phyloP scores from a whole-genome alignment of 164 flowering plant genomes.

The Paratinospora sagittata region DNA sequence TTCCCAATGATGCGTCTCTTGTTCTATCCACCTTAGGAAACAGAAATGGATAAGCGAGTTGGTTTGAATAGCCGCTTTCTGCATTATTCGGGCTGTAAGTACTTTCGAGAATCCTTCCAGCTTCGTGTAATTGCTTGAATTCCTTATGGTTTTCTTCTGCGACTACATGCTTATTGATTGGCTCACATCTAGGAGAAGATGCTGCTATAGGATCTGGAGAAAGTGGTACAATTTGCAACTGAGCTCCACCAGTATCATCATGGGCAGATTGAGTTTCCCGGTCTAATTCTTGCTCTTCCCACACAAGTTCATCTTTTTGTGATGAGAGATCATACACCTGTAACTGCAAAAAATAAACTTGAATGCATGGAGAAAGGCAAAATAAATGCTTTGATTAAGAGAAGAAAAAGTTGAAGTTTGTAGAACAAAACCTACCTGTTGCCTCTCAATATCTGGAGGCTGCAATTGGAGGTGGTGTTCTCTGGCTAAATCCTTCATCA shows the following conservation, averaged over 20 bases:
- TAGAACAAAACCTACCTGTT: conserved; percentile 12
- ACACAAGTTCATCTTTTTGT: neutral
- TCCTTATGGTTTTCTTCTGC: neutral
- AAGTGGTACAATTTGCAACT: neutral
- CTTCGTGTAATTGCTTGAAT: neutral
- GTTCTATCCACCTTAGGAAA: conserved; percentile 10
- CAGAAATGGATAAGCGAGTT: neutral
- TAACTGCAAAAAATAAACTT: neutral
- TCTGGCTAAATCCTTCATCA: conserved; percentile 53
- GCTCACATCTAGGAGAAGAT: neutral
- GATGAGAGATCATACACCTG: conserved; percentile 13
- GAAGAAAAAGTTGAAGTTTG: neutral
- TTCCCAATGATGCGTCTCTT: conserved; percentile 30
- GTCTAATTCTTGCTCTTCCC: neutral
- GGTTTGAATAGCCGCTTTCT: neutral
- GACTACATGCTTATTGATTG: neutral
- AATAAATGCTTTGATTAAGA: neutral
- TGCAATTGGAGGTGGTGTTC: conserved; percentile 29
- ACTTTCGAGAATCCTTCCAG: neutral
- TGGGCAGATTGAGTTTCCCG: conserved; percentile 1
- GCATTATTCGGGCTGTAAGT: too few relatives aligned
- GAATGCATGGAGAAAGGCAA: neutral
- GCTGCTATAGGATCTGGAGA: neutral
- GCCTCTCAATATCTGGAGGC: conserved; percentile 30
- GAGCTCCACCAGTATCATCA: conserved; percentile 4